Evolutionary conservation across 2,329 filamentous ascomycete species (phyloP).

Genomic region (Neonectria neomacrospora): DNA sequence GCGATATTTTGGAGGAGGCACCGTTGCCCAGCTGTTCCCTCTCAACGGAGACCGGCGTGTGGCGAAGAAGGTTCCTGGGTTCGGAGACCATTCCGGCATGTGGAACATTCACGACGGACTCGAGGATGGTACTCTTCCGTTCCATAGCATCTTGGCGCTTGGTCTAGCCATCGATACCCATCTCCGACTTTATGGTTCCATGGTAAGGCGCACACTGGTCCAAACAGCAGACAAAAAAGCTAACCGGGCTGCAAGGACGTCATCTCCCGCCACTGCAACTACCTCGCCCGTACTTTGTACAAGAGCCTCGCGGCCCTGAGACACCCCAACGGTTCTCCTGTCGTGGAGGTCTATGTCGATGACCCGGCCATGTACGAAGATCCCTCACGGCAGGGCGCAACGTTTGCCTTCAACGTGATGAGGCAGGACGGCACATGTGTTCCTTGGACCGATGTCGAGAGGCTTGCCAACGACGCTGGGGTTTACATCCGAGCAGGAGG

Average conservation of each 20-base stretch:
- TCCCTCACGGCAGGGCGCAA: constrained; percentile 66
- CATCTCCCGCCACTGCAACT: constrained; percentile 67
- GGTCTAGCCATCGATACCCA: constrained; percentile 69
- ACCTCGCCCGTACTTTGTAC: constrained; percentile 62
- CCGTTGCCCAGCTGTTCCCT: constrained; percentile 65
- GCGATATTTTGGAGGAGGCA: constrained; percentile 76
- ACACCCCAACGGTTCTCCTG: constrained; percentile 63
- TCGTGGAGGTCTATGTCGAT: constrained; percentile 67
- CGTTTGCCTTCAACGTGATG: constrained; percentile 71
- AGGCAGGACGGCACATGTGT: constrained; percentile 63
- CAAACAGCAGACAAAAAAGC: neutral
- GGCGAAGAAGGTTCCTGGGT: constrained; percentile 53
- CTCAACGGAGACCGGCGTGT: constrained; percentile 38
- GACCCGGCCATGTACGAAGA: constrained; percentile 58
- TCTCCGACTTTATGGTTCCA: constrained; percentile 64
- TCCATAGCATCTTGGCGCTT: constrained; percentile 72
- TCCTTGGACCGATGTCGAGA: constrained; percentile 69
- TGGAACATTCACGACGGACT: constrained; percentile 68
- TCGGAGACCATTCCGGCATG: constrained; percentile 48
- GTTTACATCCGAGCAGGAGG: constrained; percentile 71
- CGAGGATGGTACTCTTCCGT: constrained; percentile 75
- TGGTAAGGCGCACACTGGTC: constrained; percentile 47
- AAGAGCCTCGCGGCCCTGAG: constrained; percentile 58
- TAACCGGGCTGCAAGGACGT: constrained; percentile 47
- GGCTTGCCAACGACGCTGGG: constrained; percentile 61